Conservation (phyloP, 2,329 filamentous ascomycete species). For the Orbilia quercus region DNA sequence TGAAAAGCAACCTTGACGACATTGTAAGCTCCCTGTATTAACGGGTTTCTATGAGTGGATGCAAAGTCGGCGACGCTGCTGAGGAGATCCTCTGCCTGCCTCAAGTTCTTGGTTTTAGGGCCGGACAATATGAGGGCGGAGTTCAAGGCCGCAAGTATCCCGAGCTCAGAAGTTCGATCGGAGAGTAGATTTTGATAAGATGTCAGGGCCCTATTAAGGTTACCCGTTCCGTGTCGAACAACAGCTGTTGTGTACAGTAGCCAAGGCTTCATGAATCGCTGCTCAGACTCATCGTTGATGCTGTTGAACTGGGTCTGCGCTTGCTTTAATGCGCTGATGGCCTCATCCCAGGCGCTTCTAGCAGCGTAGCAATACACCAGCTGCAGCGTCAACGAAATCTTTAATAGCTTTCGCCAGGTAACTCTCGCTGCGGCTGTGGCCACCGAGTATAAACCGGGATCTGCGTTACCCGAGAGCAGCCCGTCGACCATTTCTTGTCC, state of each 20-base stretch:
- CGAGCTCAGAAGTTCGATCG: constrained; percentile 62
- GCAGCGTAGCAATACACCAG: constrained; percentile 49
- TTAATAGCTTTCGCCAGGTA: constrained; percentile 45
- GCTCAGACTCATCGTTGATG: constrained; percentile 40
- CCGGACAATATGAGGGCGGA: constrained; percentile 65
- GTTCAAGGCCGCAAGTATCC: constrained; percentile 66
- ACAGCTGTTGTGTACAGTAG: constrained; percentile 48
- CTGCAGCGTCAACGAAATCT: constrained; percentile 43
- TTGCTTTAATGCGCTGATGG: constrained; percentile 43
- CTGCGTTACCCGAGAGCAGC: constrained; percentile 24
- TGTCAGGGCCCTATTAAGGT: constrained; percentile 35
- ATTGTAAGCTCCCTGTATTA: constrained; percentile 48
- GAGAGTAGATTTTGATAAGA: constrained; percentile 46
- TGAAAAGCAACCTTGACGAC: constrained; percentile 39
- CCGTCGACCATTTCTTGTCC: constrained; percentile 68
- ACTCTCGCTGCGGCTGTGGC: constrained; percentile 41
- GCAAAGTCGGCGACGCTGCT: constrained; percentile 46
- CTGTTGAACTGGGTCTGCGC: constrained; percentile 39
- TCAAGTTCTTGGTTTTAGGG: constrained; percentile 33
- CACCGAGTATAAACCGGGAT: constrained; percentile 51
- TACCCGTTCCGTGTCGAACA: constrained; percentile 50
- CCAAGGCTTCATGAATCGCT: constrained; percentile 52
- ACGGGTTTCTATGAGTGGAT: constrained; percentile 39
- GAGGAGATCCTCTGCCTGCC: constrained; percentile 43
- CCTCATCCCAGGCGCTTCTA: constrained; percentile 51